Evolutionary conservation across 495 filamentous ascomycete genomes (phyloP).

Genomic region (Neurospora discreta): DNA sequence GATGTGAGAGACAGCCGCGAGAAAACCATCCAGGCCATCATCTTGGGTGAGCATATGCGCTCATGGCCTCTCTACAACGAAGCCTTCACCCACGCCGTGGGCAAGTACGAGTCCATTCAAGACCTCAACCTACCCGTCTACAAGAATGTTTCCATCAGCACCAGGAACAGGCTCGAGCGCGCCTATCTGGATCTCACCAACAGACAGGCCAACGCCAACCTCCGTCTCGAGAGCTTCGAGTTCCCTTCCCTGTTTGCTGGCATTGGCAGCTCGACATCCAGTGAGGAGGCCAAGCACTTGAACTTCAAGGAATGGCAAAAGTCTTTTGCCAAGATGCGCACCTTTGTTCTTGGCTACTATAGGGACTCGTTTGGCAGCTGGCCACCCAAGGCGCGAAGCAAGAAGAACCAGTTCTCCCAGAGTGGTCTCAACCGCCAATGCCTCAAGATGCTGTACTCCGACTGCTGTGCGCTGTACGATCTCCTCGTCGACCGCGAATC

Average conservation of each 20-base stretch:
- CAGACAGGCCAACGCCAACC: slow-evolving; percentile 53
- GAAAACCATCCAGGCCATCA: slow-evolving; percentile 80
- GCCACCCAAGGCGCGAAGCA: slow-evolving; percentile 84
- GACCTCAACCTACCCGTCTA: slow-evolving; percentile 58
- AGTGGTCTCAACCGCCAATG: slow-evolving; percentile 76
- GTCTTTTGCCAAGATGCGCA: slow-evolving; percentile 61
- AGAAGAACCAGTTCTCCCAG: slow-evolving; percentile 85
- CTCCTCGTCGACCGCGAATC: slow-evolving; percentile 67
- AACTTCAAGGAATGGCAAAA: slow-evolving; percentile 77
- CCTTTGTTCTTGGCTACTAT: slow-evolving; percentile 65
- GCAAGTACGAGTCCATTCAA: slow-evolving; percentile 68
- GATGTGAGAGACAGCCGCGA: slow-evolving; percentile 77
- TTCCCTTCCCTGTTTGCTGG: slow-evolving; percentile 89
- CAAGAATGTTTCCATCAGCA: slow-evolving; percentile 53
- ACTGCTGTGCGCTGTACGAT: slow-evolving; percentile 81
- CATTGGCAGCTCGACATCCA: slow-evolving; percentile 65
- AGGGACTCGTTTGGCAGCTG: slow-evolving; percentile 79
- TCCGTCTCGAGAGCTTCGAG: slow-evolving; percentile 66
- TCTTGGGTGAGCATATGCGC: slow-evolving; percentile 77
- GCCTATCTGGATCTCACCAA: slow-evolving; percentile 66
- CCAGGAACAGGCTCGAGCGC: slow-evolving; percentile 68
- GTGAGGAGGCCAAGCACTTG: slow-evolving; percentile 59
- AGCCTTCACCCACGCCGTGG: slow-evolving; percentile 85
- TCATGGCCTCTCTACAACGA: slow-evolving; percentile 78
- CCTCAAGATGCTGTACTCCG: slow-evolving; percentile 70